phyloP scores from a whole-genome alignment of 2,329 filamentous ascomycete species.

The Fusarium hainanense region DNA sequence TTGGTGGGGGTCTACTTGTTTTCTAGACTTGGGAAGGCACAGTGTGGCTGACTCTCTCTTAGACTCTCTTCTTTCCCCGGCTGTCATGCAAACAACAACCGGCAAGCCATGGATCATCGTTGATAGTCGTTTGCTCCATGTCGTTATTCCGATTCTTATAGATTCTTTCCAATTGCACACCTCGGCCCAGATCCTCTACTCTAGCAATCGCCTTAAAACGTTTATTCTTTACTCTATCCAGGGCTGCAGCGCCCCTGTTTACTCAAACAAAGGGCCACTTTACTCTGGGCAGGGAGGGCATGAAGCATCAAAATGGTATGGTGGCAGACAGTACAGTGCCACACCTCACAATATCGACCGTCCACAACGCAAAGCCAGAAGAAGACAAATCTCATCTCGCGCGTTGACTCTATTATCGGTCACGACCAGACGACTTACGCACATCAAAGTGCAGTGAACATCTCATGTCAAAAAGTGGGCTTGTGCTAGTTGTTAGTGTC shows the following conservation, averaged over 20 bases:
- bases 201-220: constrained; percentile 4
- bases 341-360: constrained; percentile 14
- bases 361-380: constrained; percentile 14
- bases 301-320: constrained; percentile 12
- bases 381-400: constrained; percentile 30
- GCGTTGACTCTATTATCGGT: constrained; percentile 10
- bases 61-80: not conserved
- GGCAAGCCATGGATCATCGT: constrained; percentile 15
- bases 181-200: constrained; percentile 4
- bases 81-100: constrained; percentile 23
- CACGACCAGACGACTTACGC: not conserved
- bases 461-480: constrained; percentile 15
- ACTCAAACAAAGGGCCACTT: constrained; percentile 33
- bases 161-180: constrained; percentile 15
- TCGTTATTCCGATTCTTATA: constrained; percentile 27
- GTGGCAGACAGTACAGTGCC: constrained; percentile 17
- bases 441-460: constrained; percentile 6
- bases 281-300: constrained; percentile 33
- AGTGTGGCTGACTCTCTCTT: constrained; percentile 22
- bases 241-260: constrained; percentile 33
- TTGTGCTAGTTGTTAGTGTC: constrained; percentile 18
- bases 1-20: constrained; percentile 11
- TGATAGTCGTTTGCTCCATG: constrained; percentile 33
- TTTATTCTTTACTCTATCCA: constrained; percentile 16
- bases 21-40: constrained; percentile 19